Evolutionary conservation across 139 green algal species (phyloP), one percentile per base, ranked within the genome.

Genomic region (Deuterostichococcus epilithicus): DNA sequence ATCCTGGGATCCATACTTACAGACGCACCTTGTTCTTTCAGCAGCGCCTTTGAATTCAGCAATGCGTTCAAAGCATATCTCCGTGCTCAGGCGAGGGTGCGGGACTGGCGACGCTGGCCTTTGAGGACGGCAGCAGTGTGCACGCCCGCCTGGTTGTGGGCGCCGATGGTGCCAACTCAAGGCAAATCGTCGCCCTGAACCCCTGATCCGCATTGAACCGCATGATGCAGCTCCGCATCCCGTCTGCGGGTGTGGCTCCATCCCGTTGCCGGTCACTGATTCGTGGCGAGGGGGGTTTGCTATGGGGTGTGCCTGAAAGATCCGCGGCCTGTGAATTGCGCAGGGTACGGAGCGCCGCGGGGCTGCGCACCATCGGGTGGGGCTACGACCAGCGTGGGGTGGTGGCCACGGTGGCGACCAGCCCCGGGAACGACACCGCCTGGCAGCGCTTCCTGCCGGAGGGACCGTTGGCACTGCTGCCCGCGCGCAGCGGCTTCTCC

Each of bases 361-460:
- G 72, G 32, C 35, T 82, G 69, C 58, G 78, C 2, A 82, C 78
- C 23, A 42, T 93, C 8, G 34, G 75, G 25, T 85, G 78, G 78
- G 69, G 70, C 3, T 92, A 94, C 76, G 58, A 84, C n/a, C 91
- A 94, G 73, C 75, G 86, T 0, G 89, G 85, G 26, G 44, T 96
- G 10, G 89, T 94, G 30, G 90, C 88, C 0, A 94, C 89, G 0
- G 87, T 91, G 28, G 30, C 52, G 0, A 85, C 81, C 34, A 32
- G 68, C 18, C 26, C 15, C 20, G 75, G 82, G 35, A 85, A 87
- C 70, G 44, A 63, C 22, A 92, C 88, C 59, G 92, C 91, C 2
- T 93, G 86, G 85, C 91, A 96, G 85, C 84, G 89, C 28, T 97
- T 97, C 76, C 88, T 97, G 71, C 87, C 87, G 2, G 89, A 70